A percentile compares a stretch with the other conserved stretches of the same genome.
Conservation (phyloP, 768 basidiomycete species). For the Naganishia friedmannii region DNA sequence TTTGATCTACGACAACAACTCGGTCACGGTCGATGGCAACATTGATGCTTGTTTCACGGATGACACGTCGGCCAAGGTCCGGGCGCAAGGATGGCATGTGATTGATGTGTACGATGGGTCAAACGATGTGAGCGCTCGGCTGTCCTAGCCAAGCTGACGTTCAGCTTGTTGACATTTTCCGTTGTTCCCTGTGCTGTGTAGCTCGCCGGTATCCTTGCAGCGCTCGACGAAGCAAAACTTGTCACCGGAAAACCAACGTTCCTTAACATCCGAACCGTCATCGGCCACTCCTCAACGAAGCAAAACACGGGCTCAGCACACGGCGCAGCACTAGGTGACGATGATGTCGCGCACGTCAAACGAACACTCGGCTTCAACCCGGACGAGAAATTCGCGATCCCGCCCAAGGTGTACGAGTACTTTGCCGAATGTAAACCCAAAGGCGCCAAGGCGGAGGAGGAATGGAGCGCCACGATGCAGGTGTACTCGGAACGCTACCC, state of each 20-base stretch:
- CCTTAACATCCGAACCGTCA: constrained; percentile 50
- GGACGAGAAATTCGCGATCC: constrained; percentile 43
- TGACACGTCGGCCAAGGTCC: constrained; percentile 48
- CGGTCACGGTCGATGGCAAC: constrained; percentile 47
- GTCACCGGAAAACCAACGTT: constrained; percentile 46
- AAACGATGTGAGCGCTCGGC: constrained; percentile 44
- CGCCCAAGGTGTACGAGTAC: constrained; percentile 44
- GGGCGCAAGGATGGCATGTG: constrained; percentile 43
- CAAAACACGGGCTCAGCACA: constrained; percentile 44
- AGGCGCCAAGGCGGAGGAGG: constrained; percentile 39
- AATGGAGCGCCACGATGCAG: constrained; percentile 40
- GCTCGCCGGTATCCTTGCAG: constrained; percentile 44
- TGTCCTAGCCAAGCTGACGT: background rate
- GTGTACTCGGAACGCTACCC: constrained; percentile 39
- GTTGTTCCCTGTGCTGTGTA: constrained; percentile 24
- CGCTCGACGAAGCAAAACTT: constrained; percentile 43
- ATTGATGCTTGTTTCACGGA: constrained; percentile 50
- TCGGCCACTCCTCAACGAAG: constrained; percentile 46
- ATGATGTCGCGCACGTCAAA: constrained; percentile 48
- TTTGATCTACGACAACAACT: constrained; percentile 50
- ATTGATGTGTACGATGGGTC: constrained; percentile 48
- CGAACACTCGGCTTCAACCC: constrained; percentile 43
- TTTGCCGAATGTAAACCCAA: constrained; percentile 39
- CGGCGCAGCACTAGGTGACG: constrained; percentile 48
- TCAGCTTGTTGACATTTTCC: background rate